These are phyloP conservation scores for Nannizziopsis barbatae DNA, from an alignment of 2,329 filamentous ascomycete species.

Conservation along the genomic window DNA sequence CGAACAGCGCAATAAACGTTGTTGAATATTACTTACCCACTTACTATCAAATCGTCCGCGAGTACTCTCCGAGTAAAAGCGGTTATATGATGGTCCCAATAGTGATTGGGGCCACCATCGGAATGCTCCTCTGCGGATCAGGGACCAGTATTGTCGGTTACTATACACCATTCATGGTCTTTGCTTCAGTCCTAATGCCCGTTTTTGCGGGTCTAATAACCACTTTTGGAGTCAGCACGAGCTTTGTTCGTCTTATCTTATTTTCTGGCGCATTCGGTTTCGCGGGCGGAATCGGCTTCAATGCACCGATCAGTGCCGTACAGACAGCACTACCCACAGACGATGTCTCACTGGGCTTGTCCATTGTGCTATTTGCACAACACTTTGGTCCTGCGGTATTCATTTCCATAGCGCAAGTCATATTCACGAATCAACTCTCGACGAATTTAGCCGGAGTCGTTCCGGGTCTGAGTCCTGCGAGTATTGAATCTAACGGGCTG, in stretches of 20 bases:
- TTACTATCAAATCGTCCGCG: constrained; percentile 26
- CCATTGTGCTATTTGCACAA: constrained; percentile 29
- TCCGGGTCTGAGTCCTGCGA: background rate
- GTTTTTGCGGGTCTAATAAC: constrained; percentile 28
- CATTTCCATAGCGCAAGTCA: constrained; percentile 42
- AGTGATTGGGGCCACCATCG: constrained; percentile 18
- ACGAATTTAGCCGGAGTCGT: background rate
- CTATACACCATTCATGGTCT: constrained; percentile 29
- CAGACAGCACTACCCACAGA: constrained; percentile 21
- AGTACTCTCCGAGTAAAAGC: constrained; percentile 16
- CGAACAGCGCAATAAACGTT: constrained; percentile 19
- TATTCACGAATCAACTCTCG: constrained; percentile 41
- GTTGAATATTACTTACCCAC: constrained; percentile 24
- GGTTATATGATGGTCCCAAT: constrained; percentile 21
- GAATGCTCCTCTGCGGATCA: constrained; percentile 13
- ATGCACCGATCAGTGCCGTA: constrained; percentile 22
- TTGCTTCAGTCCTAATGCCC: constrained; percentile 24
- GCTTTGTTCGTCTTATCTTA: constrained; percentile 20
- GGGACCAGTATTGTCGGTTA: constrained; percentile 14
- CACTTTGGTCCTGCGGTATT: constrained; percentile 37
- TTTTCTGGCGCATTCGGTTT: constrained; percentile 24
- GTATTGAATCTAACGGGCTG: background rate
- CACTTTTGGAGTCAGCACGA: constrained; percentile 19
- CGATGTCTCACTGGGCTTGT: constrained; percentile 23
- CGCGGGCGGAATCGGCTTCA: constrained; percentile 25